Percentiles rank a stretch among this genome's conserved stretches.
Evolutionary conservation across 2,329 filamentous ascomycete species (phyloP).

Genomic region (Colletotrichum aenigma): DNA sequence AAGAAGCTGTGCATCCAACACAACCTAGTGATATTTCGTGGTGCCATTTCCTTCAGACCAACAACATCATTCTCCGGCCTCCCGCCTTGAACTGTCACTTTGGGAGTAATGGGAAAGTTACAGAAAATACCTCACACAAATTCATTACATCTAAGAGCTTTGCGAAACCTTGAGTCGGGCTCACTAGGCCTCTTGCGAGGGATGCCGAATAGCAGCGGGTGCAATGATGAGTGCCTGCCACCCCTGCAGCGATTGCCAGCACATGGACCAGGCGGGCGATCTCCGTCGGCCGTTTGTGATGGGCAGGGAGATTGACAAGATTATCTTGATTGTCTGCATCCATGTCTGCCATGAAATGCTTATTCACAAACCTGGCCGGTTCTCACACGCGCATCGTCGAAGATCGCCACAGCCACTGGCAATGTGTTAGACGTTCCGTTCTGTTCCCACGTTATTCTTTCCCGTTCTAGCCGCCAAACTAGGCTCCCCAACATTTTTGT

Average conservation of each 20-base stretch:
- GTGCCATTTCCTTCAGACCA: not conserved
- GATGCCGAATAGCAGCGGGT: not conserved
- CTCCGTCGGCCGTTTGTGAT: not conserved
- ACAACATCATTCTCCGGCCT: not conserved
- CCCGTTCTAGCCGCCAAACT: not conserved
- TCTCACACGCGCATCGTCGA: constrained; percentile 1
- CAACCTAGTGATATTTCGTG: not conserved
- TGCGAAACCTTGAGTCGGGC: not conserved
- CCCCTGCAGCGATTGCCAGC: not conserved
- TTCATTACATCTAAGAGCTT: not conserved
- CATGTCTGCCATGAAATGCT: not conserved
- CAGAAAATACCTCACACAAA: not conserved
- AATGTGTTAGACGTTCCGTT: not conserved
- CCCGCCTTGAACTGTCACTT: not conserved
- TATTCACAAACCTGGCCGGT: not conserved
- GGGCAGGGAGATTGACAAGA: not conserved
- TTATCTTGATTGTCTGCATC: not conserved
- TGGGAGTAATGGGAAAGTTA: not conserved
- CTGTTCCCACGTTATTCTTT: not conserved
- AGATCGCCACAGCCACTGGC: not conserved
- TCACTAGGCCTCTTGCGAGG: not conserved
- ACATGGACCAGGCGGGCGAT: constrained; percentile 6
- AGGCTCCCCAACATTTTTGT: not conserved
- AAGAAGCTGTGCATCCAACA: not conserved
- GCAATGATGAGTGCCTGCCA: not conserved